These are phyloP conservation scores for Rosa multiflora DNA, from an alignment of 306 rosid genomes.

Conservation along the genomic window DNA sequence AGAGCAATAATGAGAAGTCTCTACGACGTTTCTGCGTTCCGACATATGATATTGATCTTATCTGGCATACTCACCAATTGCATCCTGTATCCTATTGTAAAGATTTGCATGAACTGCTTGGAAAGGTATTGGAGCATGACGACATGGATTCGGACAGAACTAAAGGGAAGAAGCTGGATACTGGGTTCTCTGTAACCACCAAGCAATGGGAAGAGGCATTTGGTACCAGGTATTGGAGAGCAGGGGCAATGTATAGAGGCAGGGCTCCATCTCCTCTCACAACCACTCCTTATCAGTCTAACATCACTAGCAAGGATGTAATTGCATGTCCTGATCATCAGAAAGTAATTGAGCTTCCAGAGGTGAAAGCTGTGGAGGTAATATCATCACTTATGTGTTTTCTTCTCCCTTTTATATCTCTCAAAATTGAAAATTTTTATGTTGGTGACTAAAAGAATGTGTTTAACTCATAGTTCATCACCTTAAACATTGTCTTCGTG, in stretches of 20 bases:
- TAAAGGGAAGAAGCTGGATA: too few relatives aligned
- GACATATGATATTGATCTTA: too few relatives aligned
- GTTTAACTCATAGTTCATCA: conserved; percentile 5
- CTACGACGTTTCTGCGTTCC: too few relatives aligned
- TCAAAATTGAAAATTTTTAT: background rate
- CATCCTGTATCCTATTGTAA: too few relatives aligned
- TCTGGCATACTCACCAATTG: too few relatives aligned
- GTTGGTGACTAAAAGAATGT: too few relatives aligned
- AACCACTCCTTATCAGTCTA: conserved; percentile 42
- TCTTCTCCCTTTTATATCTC: background rate
- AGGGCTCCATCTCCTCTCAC: conserved; percentile 65
- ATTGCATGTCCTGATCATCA: conserved; percentile 37
- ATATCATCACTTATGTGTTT: background rate
- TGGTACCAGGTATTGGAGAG: too few relatives aligned
- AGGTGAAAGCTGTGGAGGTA: conserved; percentile 79
- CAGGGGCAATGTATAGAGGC: conserved; percentile 95
- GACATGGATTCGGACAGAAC: too few relatives aligned
- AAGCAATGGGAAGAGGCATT: too few relatives aligned
- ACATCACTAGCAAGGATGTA: conserved; percentile 40
- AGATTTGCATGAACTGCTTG: too few relatives aligned
- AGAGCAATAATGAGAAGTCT: conserved; percentile 71
- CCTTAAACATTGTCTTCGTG: background rate
- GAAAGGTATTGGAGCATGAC: too few relatives aligned
- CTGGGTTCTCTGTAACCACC: too few relatives aligned
- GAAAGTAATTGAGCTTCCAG: conserved; percentile 52